These are phyloP conservation scores for Raffaelea ambrosiae DNA, from an alignment of 2,329 filamentous ascomycete species.

Conservation along the genomic window DNA sequence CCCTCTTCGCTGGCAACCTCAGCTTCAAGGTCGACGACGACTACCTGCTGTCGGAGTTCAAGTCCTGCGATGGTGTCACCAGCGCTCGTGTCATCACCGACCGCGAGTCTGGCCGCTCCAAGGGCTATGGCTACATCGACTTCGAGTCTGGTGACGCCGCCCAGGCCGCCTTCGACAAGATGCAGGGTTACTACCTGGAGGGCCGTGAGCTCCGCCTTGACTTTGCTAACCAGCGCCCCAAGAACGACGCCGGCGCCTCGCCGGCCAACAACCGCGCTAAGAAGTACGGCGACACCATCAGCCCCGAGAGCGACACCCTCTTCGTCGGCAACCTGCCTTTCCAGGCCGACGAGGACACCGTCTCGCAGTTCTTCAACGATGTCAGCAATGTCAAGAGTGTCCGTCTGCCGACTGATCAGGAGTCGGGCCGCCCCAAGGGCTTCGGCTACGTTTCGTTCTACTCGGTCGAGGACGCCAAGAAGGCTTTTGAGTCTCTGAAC, in stretches of 20 bases:
- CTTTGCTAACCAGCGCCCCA: conserved; percentile 26
- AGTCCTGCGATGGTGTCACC: conserved; percentile 64
- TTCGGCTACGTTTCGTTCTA: conserved; percentile 86
- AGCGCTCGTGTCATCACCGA: conserved; percentile 77
- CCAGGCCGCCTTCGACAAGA: conserved; percentile 29
- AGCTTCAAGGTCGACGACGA: conserved; percentile 88
- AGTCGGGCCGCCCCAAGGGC: conserved; percentile 78
- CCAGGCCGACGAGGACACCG: conserved; percentile 66
- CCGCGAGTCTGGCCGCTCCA: conserved; percentile 71
- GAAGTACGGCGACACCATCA: conserved; percentile 70
- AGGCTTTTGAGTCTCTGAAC: conserved; percentile 56
- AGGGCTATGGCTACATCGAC: conserved; percentile 91
- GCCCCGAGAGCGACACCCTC: conserved; percentile 74
- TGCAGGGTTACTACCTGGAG: conserved; percentile 25
- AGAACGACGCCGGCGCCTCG: conserved; percentile 24
- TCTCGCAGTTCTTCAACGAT: conserved; percentile 66
- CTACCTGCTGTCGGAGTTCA: conserved; percentile 71
- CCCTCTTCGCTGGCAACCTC: conserved; percentile 83
- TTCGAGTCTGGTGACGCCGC: conserved; percentile 53
- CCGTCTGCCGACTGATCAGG: conserved; percentile 75
- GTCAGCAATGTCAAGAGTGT: conserved; percentile 66
- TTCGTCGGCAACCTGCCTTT: conserved; percentile 91
- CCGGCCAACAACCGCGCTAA: conserved; percentile 57
- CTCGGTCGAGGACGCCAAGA: conserved; percentile 74
- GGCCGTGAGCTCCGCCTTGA: conserved; percentile 28